phyloP scores from a whole-genome alignment of 2,329 filamentous ascomycete genomes.

The Botryotinia narcissicola region DNA sequence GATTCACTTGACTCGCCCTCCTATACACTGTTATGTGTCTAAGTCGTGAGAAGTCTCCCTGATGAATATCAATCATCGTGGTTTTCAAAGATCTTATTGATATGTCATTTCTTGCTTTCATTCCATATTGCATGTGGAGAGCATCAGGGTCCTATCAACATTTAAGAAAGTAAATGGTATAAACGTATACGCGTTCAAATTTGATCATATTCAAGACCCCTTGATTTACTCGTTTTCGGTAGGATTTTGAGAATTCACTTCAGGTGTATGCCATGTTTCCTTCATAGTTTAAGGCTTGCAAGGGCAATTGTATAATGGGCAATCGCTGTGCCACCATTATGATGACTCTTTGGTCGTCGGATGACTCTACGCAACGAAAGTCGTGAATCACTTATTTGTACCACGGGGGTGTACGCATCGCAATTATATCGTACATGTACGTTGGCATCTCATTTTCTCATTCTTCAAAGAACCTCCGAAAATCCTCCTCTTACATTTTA shows the following conservation, averaged over 20 bases:
- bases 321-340: background rate
- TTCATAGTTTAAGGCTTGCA: background rate
- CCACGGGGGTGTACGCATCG: background rate
- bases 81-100: background rate
- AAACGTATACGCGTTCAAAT: background rate
- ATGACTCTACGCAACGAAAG: background rate
- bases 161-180: background rate
- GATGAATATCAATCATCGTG: no score
- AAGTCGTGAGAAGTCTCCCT: background rate
- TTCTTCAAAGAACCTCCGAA: background rate
- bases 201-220: background rate
- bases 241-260: background rate
- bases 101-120: background rate
- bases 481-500: background rate
- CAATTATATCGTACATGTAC: background rate
- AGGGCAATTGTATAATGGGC: background rate
- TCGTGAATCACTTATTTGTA: background rate
- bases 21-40: background rate
- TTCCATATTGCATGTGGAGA: background rate
- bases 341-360: background rate
- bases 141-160: background rate
- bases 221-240: background rate
- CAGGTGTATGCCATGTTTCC: background rate
- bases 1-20: background rate
- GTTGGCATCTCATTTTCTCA: background rate